Evolutionary conservation across 148 eudicot species (phyloP), one percentile per base, ranked within the genome.

Genomic region (Pharnaceum exiguum): DNA sequence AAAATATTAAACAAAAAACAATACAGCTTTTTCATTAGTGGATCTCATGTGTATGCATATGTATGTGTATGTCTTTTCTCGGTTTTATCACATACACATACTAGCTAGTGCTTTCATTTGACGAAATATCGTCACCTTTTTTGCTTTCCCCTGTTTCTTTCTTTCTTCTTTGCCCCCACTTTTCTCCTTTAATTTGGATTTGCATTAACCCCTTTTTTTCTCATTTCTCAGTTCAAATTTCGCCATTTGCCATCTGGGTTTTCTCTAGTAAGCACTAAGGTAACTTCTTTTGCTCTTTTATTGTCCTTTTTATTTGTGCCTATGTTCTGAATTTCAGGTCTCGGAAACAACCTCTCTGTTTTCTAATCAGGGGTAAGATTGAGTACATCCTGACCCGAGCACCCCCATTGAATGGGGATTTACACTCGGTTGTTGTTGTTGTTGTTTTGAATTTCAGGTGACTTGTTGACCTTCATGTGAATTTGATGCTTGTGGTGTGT

Each of bases 21-120:
- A 18, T 25, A 5, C 9, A 16, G n/a, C 43, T 53, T 51, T 31
- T 54, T 46, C 18, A 33, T 21, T 49, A 59, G 74, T 63, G 74
- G 69, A 70, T 63, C 64, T 70, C 69, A 63, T 63, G 59, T 63
- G 56, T 40, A 12, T 38, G 10, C 28, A 49, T 57, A 39, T 49
- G 39, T 55, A 23, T 29, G 19, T 65, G 15, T 48, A 17, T 31
- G 5, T 28, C 0, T 6, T 31, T 59, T n/a, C 55, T 65, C 67
- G 67, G 36, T 59, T 59, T 69, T 32, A 33, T 69, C 57, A 66
- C 71, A 37, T n/a, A n/a, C n/a, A n/a, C n/a, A n/a, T n/a, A n/a
- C n/a, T n/a, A n/a, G n/a, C n/a, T 60, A 75, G 59, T 70, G 75
- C 60, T 64, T 75, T 75, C 45, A 49, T 53, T 58, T 58, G 36